Evolutionary conservation across 306 rosid species (phyloP).

Genomic region (Ormosia semicastrata): DNA sequence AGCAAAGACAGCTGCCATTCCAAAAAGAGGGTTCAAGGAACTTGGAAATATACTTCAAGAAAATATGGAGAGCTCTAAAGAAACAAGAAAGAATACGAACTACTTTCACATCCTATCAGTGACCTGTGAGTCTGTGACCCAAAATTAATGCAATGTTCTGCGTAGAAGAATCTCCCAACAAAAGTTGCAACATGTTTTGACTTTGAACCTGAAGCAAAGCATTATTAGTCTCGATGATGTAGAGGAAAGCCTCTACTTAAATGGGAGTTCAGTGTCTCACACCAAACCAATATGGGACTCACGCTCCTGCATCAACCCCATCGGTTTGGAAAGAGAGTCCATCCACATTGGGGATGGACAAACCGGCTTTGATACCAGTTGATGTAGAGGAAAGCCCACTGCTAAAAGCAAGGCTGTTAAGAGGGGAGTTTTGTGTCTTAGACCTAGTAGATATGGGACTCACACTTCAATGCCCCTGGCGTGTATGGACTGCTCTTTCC

Average conservation of each 20-base stretch:
- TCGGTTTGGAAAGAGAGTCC: neutral
- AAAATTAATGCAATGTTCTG: neutral
- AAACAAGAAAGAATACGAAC: neutral
- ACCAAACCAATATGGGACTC: neutral
- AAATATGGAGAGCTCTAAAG: conserved; percentile 4
- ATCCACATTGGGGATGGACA: neutral
- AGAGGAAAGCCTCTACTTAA: neutral
- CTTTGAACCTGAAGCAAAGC: neutral
- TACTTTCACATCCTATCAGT: conserved; percentile 6
- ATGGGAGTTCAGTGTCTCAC: neutral
- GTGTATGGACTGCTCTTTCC: neutral
- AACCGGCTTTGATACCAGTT: neutral
- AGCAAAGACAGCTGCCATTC: neutral
- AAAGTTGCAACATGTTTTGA: neutral
- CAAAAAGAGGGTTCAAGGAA: neutral
- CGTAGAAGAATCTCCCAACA: neutral
- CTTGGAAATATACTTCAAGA: neutral
- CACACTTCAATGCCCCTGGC: neutral
- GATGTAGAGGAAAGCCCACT: neutral
- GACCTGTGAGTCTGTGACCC: neutral
- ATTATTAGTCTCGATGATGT: neutral
- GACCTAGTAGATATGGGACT: neutral
- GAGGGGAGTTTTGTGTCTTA: neutral
- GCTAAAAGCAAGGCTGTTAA: neutral
- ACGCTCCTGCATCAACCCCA: neutral